Percentiles rank a stretch among this genome's conserved stretches.
These are phyloP conservation scores for Chaetoceros muelleri DNA, from an alignment of 108 stramenopile species.

Conservation along the genomic window DNA sequence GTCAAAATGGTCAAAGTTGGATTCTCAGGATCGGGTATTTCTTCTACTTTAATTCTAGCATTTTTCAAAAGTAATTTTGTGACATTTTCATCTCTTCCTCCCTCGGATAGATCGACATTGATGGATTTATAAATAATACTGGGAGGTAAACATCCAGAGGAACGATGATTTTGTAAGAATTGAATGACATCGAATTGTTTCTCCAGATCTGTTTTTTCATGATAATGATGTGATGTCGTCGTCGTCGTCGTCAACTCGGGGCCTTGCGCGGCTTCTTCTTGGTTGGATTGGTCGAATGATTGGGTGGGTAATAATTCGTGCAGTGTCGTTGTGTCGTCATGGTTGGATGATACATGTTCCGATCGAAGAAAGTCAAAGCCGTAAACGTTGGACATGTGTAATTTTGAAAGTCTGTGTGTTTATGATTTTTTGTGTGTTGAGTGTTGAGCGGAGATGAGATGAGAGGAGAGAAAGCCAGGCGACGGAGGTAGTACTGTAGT, in stretches of 20 bases:
- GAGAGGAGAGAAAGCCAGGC: too few relatives aligned
- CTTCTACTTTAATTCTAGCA: constrained; percentile 64
- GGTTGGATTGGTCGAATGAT: too few relatives aligned
- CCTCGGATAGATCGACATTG: constrained; percentile 54
- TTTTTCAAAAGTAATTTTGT: constrained; percentile 49
- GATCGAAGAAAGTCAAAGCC: too few relatives aligned
- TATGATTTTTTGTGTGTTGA: too few relatives aligned
- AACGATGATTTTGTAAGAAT: constrained; percentile 67
- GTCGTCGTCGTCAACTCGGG: too few relatives aligned
- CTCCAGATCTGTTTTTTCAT: constrained; percentile 56
- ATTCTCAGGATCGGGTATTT: constrained; percentile 79
- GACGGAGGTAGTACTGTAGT: too few relatives aligned
- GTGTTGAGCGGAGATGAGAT: too few relatives aligned
- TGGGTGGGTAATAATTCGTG: too few relatives aligned
- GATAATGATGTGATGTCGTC: neutral
- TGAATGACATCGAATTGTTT: constrained; percentile 71
- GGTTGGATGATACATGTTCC: neutral
- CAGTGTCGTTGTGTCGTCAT: too few relatives aligned
- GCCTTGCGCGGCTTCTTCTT: too few relatives aligned
- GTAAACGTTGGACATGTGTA: too few relatives aligned
- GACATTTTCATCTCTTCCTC: constrained; percentile 29
- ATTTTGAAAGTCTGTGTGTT: too few relatives aligned
- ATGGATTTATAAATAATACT: constrained; percentile 55
- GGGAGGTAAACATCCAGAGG: constrained; percentile 58
- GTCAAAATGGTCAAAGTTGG: constrained; percentile 44